Evolutionary conservation across 768 basidiomycete species (phyloP), one percentile per base, ranked within the genome.

Genomic region (Tylopilus rubrobrunneus): DNA sequence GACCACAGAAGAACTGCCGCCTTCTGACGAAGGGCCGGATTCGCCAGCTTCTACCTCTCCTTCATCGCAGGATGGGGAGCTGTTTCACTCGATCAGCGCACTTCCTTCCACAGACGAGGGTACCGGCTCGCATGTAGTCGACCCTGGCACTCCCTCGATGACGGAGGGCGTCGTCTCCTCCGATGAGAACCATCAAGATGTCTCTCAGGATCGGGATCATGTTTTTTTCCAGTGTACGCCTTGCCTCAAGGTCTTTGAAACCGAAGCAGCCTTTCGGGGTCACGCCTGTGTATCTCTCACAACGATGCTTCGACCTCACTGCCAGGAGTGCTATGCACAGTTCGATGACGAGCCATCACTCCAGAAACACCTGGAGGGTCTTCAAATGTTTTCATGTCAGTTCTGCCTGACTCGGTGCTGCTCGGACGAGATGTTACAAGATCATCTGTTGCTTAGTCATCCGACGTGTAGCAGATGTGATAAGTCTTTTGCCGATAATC

Each of bases 381-480:
- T 52, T 11, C 31, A 47, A 11, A 19, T 39, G 14, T 55, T 68
- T 37, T 52, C 54, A 8, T 67, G 67, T 46, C 56, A 57, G 31
- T 41, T 62, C 29, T 67, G 67, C 40, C 36, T 10, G 39, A 40
- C 45, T 59, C 49, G 51, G 27, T 63, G 54, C 43, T 67, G 67
- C 44, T 67, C 65, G 27, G 47, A 59, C 10, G 59, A 61, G 49
- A 59, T 63, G 49, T n/a, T 68, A 27, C 55, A 64, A 19, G 65
- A 68, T 31, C 67, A 68, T 53, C 12, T 65, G 0, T 50, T 41
- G 40, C 40, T 65, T 27, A 27, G 45, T 11, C 67, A 68, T 46
- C 62, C 67, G 4, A 55, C 57, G 7, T 67, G 66, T 49, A 33
- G 33, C 53, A 68, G 56, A 49, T 68, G 67, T 14, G 42, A 31